A percentile compares a stretch with the other conserved stretches of the same genome.
Evolutionary conservation across 2,329 filamentous ascomycete genomes (phyloP).

Genomic region (Epichloe coenophiala): DNA sequence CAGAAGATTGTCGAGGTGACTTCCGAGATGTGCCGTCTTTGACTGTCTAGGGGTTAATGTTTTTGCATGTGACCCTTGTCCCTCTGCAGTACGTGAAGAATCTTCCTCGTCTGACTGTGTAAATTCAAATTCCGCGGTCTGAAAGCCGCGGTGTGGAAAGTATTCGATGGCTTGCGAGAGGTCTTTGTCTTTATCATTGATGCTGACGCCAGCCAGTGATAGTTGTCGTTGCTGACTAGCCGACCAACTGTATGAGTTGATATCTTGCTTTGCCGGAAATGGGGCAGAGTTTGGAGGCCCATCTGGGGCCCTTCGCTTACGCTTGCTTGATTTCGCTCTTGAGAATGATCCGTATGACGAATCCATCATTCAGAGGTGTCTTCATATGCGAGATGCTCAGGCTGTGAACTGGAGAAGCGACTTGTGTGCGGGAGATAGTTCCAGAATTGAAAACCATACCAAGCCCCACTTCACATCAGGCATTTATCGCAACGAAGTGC

Average conservation of each 20-base stretch:
- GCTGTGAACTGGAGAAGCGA: neutral
- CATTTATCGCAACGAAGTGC: neutral
- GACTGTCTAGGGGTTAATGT: slow-evolving; percentile 3
- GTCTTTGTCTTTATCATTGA: slow-evolving; percentile 32
- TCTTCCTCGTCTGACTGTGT: slow-evolving; percentile 35
- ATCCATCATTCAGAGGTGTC: neutral
- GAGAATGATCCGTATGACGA: neutral
- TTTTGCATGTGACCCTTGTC: neutral
- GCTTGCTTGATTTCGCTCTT: neutral
- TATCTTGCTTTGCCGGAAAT: slow-evolving; percentile 16
- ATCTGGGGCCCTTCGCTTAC: neutral
- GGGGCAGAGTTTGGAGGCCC: slow-evolving; percentile 10
- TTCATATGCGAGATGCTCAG: neutral
- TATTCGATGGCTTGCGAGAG: slow-evolving; percentile 23
- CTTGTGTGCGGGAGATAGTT: neutral
- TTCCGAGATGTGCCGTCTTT: slow-evolving; percentile 10
- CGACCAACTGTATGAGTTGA: slow-evolving; percentile 43
- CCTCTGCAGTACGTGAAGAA: too few species aligned
- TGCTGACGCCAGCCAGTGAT: slow-evolving; percentile 37
- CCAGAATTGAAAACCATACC: neutral
- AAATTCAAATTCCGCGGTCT: neutral
- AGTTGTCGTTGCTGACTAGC: slow-evolving; percentile 40
- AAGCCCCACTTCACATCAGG: neutral
- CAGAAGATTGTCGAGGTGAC: slow-evolving; percentile 53
- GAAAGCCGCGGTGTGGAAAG: slow-evolving; percentile 37